Conservation (phyloP, 805 yeast species). For the Candida nonsorbophila region DNA sequence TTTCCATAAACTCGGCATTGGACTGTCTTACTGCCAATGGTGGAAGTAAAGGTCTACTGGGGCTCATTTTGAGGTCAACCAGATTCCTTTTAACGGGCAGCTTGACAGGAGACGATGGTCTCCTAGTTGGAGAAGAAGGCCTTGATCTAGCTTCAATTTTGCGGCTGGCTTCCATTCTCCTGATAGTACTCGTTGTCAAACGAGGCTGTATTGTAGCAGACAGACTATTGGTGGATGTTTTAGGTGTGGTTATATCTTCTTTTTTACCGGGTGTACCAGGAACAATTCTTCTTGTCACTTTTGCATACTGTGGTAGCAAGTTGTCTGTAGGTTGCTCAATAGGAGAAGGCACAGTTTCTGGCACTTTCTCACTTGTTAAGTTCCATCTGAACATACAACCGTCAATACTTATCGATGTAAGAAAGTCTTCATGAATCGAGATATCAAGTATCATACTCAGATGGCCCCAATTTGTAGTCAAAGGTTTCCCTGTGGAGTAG, state of each 20-base stretch:
- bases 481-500: slow-evolving; percentile 38
- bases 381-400: slow-evolving; percentile 54
- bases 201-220: slow-evolving; percentile 1
- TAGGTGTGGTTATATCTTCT: slow-evolving; percentile 3
- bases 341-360: no score
- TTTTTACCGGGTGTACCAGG: slow-evolving; percentile 4
- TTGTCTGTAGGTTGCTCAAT: neutral
- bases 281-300: slow-evolving; percentile 14
- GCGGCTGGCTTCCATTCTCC: slow-evolving; percentile 24
- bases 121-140: slow-evolving; percentile 6
- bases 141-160: slow-evolving; percentile 9
- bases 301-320: slow-evolving; percentile 15
- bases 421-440: slow-evolving; percentile 14
- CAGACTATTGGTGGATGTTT: neutral
- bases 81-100: no score
- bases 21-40: no score
- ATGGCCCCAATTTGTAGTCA: slow-evolving; percentile 53
- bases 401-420: slow-evolving; percentile 44
- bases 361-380: slow-evolving; percentile 5
- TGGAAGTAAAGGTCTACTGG: no score
- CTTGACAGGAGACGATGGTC: neutral
- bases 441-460: slow-evolving; percentile 44
- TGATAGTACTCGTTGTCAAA: slow-evolving; percentile 15
- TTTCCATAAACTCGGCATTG: slow-evolving; percentile 9
- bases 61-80: no score